Evolutionary conservation across 2,329 filamentous ascomycete genomes (phyloP).

Genomic region (Magnaporthales sp.): DNA sequence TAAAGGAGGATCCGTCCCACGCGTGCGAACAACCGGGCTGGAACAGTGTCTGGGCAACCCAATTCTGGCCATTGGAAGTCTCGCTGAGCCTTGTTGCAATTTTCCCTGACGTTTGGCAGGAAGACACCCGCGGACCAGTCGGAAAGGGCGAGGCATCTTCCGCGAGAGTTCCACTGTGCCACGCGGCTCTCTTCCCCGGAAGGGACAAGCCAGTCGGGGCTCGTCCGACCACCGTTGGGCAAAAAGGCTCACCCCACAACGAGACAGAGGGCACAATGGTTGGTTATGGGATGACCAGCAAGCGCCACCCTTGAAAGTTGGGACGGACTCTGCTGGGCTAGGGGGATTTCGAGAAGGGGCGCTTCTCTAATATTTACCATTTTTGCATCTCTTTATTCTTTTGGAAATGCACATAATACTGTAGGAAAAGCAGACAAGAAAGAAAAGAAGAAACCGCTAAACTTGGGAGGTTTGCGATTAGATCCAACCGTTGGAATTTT

Average conservation of each 20-base stretch:
- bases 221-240: not conserved
- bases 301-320: not conserved
- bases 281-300: not conserved
- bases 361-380: not conserved
- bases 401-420: not conserved
- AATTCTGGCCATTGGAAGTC: not conserved
- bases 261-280: not conserved
- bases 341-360: not conserved
- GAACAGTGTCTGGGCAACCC: not conserved
- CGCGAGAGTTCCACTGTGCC: slow-evolving; percentile 1
- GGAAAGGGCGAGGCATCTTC: not conserved
- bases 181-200: not conserved
- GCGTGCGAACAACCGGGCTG: not conserved
- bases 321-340: not conserved
- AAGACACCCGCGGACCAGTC: slow-evolving; percentile 1
- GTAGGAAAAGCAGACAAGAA: not conserved
- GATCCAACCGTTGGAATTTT: not conserved
- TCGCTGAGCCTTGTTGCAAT: not conserved
- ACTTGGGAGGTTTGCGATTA: not conserved
- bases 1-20: not conserved
- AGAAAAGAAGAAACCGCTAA: not conserved
- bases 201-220: slow-evolving; percentile 1
- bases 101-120: not conserved
- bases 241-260: not conserved
- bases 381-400: not conserved